These are phyloP conservation scores for Collybia sordida DNA, from an alignment of 768 basidiomycete species.

Conservation along the genomic window DNA sequence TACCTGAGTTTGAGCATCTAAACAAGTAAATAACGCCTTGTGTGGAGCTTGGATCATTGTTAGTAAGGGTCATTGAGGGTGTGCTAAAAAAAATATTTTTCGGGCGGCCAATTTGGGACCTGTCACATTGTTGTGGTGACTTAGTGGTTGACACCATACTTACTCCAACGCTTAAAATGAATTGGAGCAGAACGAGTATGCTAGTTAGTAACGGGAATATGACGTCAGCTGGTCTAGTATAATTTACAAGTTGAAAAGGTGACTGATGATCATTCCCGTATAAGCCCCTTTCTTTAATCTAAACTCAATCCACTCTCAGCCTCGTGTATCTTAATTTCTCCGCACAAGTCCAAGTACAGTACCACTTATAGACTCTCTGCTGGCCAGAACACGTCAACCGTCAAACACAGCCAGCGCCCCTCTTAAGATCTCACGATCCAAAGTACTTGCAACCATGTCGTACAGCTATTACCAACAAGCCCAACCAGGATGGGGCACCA, in stretches of 20 bases:
- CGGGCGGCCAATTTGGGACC: too few species aligned
- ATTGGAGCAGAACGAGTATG: too few species aligned
- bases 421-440: too few species aligned
- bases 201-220: background rate
- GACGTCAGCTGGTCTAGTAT: background rate
- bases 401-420: conserved; percentile 1
- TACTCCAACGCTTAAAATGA: too few species aligned
- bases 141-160: too few species aligned
- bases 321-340: conserved; percentile 5
- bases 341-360: background rate
- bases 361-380: background rate
- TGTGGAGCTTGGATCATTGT: too few species aligned
- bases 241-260: background rate
- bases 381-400: conserved; percentile 4
- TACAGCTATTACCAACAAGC: conserved; percentile 44
- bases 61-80: too few species aligned
- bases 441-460: conserved; percentile 31
- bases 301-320: background rate
- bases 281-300: background rate
- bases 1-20: too few species aligned
- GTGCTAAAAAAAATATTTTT: too few species aligned
- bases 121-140: too few species aligned
- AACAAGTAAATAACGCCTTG: too few species aligned
- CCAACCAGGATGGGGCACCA: conserved; percentile 51
- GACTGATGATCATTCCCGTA: background rate